Percentiles rank a stretch among this genome's conserved stretches.
These are phyloP conservation scores for Plasmodium chabaudi DNA, from an alignment of 169 alveolate species.

Conservation along the genomic window DNA sequence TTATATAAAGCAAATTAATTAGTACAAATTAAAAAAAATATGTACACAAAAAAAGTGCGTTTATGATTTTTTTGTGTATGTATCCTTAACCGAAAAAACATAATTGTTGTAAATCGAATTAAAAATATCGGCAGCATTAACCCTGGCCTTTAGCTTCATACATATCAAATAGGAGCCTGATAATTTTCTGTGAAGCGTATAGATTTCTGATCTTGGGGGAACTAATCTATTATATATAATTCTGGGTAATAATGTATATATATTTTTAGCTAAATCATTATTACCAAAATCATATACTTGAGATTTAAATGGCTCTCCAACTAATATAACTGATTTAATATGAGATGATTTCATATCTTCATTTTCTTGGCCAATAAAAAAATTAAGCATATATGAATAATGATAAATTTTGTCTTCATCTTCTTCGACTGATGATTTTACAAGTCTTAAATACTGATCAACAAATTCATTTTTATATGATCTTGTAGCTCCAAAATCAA, in stretches of 20 bases:
- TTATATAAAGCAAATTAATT: no score
- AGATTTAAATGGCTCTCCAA: slow-evolving; percentile 87
- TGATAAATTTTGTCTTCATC: slow-evolving; percentile 75
- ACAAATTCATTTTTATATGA: slow-evolving; percentile 86
- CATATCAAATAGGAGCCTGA: slow-evolving; percentile 92
- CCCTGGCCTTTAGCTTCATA: slow-evolving; percentile 84
- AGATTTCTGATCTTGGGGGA: slow-evolving; percentile 95
- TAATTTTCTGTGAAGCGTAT: slow-evolving; percentile 92
- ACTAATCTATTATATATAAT: slow-evolving; percentile 87
- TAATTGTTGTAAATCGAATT: slow-evolving; percentile 57
- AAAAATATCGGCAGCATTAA: slow-evolving; percentile 80
- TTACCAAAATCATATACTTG: slow-evolving; percentile 81
- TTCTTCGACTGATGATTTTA: slow-evolving; percentile 83
- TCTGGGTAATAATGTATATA: slow-evolving; percentile 83
- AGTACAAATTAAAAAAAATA: no score
- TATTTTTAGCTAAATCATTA: slow-evolving; percentile 73
- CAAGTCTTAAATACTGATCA: slow-evolving; percentile 86
- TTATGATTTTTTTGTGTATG: slow-evolving; percentile 10
- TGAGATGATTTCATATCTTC: slow-evolving; percentile 89
- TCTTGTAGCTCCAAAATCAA: slow-evolving; percentile 93
- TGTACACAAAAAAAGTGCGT: no score
- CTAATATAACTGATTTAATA: slow-evolving; percentile 82
- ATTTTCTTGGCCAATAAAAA: slow-evolving; percentile 88
- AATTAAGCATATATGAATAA: slow-evolving; percentile 83
- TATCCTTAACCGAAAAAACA: slow-evolving; percentile 34